Evolutionary conservation across 768 basidiomycete genomes (phyloP), one percentile per base, ranked within the genome.

Genomic region (Rhodotorula kratochvilovae): DNA sequence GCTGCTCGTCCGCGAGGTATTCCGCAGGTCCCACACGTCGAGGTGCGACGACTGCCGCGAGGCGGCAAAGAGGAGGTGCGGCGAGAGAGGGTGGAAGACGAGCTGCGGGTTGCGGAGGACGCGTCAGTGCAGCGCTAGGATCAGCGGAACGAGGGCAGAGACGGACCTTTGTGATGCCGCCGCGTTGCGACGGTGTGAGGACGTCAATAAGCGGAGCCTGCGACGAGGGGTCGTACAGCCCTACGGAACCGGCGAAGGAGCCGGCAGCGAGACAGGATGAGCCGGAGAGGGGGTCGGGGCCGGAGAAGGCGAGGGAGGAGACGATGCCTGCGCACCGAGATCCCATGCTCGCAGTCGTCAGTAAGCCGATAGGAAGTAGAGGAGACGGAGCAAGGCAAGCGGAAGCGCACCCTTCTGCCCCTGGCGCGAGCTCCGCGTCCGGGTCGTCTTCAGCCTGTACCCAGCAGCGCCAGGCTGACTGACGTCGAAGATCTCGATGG

Each of bases 401-500:
- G 35, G 25, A 51, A 27, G 59, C 76, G 5, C 70, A 89, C 93
- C 94, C 84, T 92, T 95, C 56, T 96, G 83, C 0, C 93, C 94
- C 62, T 90, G 87, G 75, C 87, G 88, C 70, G 87, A 89, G 78
- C 89, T 90, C 79, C 87, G 88, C 0, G 87, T 87, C 2, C 88
- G 86, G 0, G 87, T 87, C 2, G 89, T 92, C 25, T 81, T 84
- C 6, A 92, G 74, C 4, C 93, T 85, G 1, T 83, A 84, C 4
- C 90, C 90, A 74, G 73, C 74, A 15, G 86, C 85, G 1, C 92
- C 91, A 0, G 92, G 92, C 35, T 80, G 80, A 17, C 84, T 81
- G 11, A 94, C 79, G 76, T 93, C 90, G 77, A 94, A 90, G 25
- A 92, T 84, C 79, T 93, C 92, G 61, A 95, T 89, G 12, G 90